phyloP scores from a whole-genome alignment of 768 basidiomycete species.

The Asterophora parasitica region DNA sequence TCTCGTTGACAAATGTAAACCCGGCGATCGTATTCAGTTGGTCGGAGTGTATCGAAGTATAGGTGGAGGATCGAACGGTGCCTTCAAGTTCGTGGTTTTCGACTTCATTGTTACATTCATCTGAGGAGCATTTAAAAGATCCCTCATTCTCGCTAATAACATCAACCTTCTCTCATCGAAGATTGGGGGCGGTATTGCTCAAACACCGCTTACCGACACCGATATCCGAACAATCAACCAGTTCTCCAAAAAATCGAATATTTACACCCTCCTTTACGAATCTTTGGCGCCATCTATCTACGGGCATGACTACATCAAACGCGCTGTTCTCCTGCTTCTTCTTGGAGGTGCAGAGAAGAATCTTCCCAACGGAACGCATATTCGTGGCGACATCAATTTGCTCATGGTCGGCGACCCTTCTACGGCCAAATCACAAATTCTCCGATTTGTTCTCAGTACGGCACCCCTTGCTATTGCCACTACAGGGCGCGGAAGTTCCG shows the following conservation, averaged over 20 bases:
- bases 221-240: constrained; percentile 97
- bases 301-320: constrained; percentile 94
- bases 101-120: constrained; percentile 7
- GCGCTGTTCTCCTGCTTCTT: constrained; percentile 86
- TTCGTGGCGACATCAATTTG: constrained; percentile 98
- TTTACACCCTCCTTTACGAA: constrained; percentile 84
- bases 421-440: constrained; percentile 96
- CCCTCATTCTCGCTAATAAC: constrained; percentile 91
- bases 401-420: constrained; percentile 99
- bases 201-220: constrained; percentile 84
- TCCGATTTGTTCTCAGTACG: constrained; percentile 93
- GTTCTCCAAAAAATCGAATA: constrained; percentile 79
- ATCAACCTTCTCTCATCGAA: constrained; percentile 93
- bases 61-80: constrained; percentile 83
- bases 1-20: constrained; percentile 95
- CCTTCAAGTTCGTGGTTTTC: constrained; percentile 76
- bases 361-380: constrained; percentile 93
- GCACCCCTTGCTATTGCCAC: constrained; percentile 98
- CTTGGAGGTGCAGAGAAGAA: constrained; percentile 99
- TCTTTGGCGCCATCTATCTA: constrained; percentile 97
- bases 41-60: constrained; percentile 94
- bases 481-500: constrained; percentile 96
- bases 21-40: constrained; percentile 94
- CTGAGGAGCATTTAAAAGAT: constrained; percentile 45
- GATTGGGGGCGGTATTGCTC: constrained; percentile 91